Base-by-base conservation (phyloP, 345 rosid genomes). In the Rhizophora mangle region DNA sequence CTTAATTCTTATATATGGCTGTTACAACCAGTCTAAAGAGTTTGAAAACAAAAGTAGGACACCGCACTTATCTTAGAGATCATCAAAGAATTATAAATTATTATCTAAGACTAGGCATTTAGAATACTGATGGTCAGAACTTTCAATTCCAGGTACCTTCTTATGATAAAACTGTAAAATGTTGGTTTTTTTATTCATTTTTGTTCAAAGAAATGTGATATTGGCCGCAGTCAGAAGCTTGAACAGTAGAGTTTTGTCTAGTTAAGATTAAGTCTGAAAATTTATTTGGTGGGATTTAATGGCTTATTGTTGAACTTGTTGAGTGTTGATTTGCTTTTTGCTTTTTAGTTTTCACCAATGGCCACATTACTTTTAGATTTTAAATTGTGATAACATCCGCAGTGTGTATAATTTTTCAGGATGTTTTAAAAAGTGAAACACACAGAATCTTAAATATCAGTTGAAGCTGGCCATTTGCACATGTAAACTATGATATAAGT, bases 401-500 rank as follows among this genome's bases (percentile, higher is more conserved):
- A 18, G 58, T 49, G 34, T 53, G 30, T 53, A 26, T 59, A 66
- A 60, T 68, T 70, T 71, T 71, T 66, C 88, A 94, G 98, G 98
- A 71, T 97, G 98, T 31, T 97, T 97, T 65, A 3, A 91, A 95
- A 24, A 22, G 76, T 74, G 98, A 94, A 76, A 77, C 96, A 60
- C 93, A 75, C 32, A 95, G 96, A 72, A 82, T 78, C 36, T 77
- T 94, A 78, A 83, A 88, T 74, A 94, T 97, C 22, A 94, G 96
- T 79, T 83, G 98, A 63, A 97, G 98, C 67, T 94, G 98, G 98
- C 96, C 97, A 52, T 78, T 86, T 71, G 97, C 87, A 71, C 97
- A 91, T 81, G 97, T 94, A 67, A 94, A 91, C 70, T 91, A 91
- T 65, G 98, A 96, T 70, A 96, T 96, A 85, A 94, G 98, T 90